Base-by-base conservation (phyloP, 495 filamentous ascomycete genomes). In the Parmelia sp. region DNA sequence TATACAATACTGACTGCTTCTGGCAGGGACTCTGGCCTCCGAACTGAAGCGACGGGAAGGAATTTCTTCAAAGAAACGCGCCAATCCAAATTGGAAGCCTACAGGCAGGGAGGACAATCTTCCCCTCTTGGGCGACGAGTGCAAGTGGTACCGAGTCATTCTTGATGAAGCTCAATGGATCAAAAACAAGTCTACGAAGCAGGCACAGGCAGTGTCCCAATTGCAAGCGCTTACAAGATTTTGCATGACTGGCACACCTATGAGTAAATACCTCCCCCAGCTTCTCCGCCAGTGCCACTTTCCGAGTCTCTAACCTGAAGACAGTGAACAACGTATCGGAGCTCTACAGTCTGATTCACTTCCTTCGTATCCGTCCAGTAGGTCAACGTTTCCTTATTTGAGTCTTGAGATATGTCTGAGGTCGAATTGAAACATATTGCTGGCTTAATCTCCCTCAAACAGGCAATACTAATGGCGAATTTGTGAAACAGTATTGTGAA, bases 131-230 rank as follows among this genome's bases (percentile, higher is more conserved):
- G 86, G 86, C 14, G 78, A 83, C 0, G 76, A 79, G 19, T 85
- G 82, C 69, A 77, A 80, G 65, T 98, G 91, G 82, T 87, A 95
- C 73, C 86, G 91, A 37, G 80, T 97, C 60, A 89, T 98, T 63
- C 81, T 97, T 33, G 92, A 96, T 67, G 94, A 98, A 76, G 92
- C 94, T 1, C 94, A 98, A 66, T 90, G 84, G 70, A 92, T 97
- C 80, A 97, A 96, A 76, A 96, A 96, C 69, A 86, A 83, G 64
- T 79, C 75, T 33, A 89, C 92, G 1, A 84, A 88, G 64, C 75
- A 81, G 19, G 83, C 89, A 0, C 76, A 78, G 60, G 93, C 84
- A 10, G 85, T 83, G 33, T 83, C 75, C 69, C 69, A 75, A 10
- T 79, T 97, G 11, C 74, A 84, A 56, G 76, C 90, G 21, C 82